A percentile compares a stretch with the other conserved stretches of the same genome.
These are phyloP conservation scores for Ichthyophthirius multifiliis DNA, from an alignment of 169 alveolate species.

Conservation along the genomic window DNA sequence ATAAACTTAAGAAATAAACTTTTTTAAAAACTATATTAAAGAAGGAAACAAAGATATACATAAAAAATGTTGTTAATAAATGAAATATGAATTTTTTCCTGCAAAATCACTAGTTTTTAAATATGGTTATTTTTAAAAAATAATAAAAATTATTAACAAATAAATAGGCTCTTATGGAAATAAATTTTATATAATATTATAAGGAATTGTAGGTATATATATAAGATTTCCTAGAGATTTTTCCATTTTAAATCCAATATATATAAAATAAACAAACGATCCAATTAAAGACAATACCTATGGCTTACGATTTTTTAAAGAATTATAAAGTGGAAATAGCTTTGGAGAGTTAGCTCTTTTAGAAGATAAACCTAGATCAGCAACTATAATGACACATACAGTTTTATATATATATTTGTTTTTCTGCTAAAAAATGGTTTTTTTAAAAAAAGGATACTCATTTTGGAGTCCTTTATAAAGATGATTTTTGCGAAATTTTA, in stretches of 20 bases:
- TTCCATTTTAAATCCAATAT: not conserved
- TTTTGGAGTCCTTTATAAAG: not conserved
- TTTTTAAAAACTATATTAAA: not conserved
- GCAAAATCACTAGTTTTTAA: not conserved
- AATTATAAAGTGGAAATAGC: not conserved
- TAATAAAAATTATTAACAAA: not conserved
- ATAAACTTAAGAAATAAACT: not conserved
- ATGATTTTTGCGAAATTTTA: not conserved
- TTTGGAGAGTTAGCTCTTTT: conserved; percentile 3
- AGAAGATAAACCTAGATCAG: not conserved
- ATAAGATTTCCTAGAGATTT: not conserved
- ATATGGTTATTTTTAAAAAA: not conserved
- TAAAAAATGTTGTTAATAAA: not conserved
- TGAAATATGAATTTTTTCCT: not conserved
- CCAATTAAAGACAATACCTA: not conserved
- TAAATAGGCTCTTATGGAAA: not conserved
- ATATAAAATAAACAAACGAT: not conserved
- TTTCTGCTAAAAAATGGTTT: not conserved
- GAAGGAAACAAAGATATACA: not conserved
- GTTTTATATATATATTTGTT: not conserved
- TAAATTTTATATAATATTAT: not conserved
- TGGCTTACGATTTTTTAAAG: not conserved
- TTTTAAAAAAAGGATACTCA: not conserved
- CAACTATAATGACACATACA: not conserved
- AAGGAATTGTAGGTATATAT: not conserved